Percentiles rank a stretch among this genome's conserved stretches.
These are phyloP conservation scores for Ascochyta rabiei DNA, from an alignment of 2,329 filamentous ascomycete genomes.

Conservation along the genomic window DNA sequence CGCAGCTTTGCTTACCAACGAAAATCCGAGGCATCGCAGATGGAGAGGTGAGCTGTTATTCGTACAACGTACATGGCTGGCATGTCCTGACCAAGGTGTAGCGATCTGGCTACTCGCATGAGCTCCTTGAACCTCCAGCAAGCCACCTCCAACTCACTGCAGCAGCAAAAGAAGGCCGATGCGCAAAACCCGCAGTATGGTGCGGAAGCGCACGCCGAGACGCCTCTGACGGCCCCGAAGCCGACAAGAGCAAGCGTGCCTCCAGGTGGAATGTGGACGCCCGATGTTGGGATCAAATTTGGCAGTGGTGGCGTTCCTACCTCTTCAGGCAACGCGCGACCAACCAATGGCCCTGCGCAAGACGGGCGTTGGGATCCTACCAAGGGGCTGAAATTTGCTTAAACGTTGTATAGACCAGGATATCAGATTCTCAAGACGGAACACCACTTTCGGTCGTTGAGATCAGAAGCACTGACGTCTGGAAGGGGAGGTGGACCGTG, in stretches of 20 bases:
- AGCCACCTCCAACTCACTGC: slow-evolving; percentile 48
- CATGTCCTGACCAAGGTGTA: slow-evolving; percentile 32
- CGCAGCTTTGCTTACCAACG: slow-evolving; percentile 80
- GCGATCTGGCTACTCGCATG: slow-evolving; percentile 66
- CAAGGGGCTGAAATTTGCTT: slow-evolving; percentile 50
- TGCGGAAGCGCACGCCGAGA: slow-evolving; percentile 51
- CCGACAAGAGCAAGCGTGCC: slow-evolving; percentile 48
- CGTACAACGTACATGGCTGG: neutral
- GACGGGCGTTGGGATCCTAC: slow-evolving; percentile 50
- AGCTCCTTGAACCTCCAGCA: slow-evolving; percentile 60
- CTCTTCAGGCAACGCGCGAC: slow-evolving; percentile 37
- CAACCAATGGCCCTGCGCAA: slow-evolving; percentile 42
- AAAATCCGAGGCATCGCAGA: slow-evolving; percentile 75
- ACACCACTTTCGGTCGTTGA: neutral
- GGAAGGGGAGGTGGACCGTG: neutral
- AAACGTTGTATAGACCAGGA: neutral
- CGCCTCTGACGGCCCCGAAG: slow-evolving; percentile 60
- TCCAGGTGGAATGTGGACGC: slow-evolving; percentile 71
- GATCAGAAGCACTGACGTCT: neutral
- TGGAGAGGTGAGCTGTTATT: slow-evolving; percentile 69
- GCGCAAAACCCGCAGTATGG: slow-evolving; percentile 66
- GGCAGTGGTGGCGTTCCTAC: slow-evolving; percentile 59
- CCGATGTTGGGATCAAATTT: slow-evolving; percentile 82
- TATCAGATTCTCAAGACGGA: neutral
- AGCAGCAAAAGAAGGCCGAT: slow-evolving; percentile 55